Conservation (phyloP, 106 monocot genomes). For the Acorus gramineus region DNA sequence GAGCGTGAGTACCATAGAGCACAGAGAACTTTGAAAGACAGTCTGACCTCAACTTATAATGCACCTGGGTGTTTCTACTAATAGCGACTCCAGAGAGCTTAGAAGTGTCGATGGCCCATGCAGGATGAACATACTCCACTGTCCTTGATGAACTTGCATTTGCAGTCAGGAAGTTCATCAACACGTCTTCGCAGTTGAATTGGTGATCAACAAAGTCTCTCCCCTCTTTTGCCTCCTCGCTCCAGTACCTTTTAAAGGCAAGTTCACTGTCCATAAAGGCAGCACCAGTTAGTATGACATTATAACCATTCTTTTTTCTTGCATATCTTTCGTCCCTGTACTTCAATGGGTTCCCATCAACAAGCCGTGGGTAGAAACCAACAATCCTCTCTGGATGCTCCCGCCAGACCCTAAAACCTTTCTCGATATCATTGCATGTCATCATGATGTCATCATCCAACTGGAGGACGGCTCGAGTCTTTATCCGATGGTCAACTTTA, state of each 20-base stretch:
- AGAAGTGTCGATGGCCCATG: conserved; percentile 55
- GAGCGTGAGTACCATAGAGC: conserved; percentile 29
- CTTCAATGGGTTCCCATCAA: conserved; percentile 34
- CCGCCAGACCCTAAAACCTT: conserved; percentile 53
- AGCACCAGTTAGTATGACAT: conserved; percentile 46
- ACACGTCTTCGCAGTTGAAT: conserved; percentile 53
- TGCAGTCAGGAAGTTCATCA: conserved; percentile 50
- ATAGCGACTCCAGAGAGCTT: conserved; percentile 43
- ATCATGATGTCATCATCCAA: conserved; percentile 61
- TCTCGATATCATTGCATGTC: conserved; percentile 47
- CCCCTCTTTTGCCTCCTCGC: conserved; percentile 32
- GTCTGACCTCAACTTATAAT: conserved; percentile 30
- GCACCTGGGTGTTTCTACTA: conserved; percentile 39
- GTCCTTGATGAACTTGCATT: conserved; percentile 30
- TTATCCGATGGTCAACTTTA: conserved; percentile 30
- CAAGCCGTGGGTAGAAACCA: conserved; percentile 41
- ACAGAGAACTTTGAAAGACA: conserved; percentile 34
- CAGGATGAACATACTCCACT: conserved; percentile 47
- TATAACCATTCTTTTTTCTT: conserved; percentile 32
- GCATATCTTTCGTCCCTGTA: conserved; percentile 51
- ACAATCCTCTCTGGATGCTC: conserved; percentile 45
- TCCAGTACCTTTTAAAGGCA: conserved; percentile 47
- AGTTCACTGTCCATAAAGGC: conserved; percentile 48
- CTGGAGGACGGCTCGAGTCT: conserved; percentile 37
- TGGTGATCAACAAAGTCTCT: conserved; percentile 30